Evolutionary conservation across 164 flowering plant species (phyloP), one percentile per base, ranked within the genome.

Genomic region (Protea cynaroides): DNA sequence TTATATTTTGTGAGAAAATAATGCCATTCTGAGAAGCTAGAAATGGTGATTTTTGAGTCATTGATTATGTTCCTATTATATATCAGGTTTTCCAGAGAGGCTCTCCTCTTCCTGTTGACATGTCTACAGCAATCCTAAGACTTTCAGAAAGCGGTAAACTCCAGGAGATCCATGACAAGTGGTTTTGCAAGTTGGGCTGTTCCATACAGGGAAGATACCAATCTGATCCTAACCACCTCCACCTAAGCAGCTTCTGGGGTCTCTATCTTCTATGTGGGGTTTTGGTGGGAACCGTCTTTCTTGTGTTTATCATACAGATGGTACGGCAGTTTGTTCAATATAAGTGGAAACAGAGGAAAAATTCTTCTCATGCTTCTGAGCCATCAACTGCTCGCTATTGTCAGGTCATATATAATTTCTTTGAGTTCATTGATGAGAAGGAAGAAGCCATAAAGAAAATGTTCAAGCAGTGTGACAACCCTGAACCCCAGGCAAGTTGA

Each of bases 361-460:
- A 60, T 15, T 17, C 63, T 52, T 53, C 76, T 44, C 61, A 78
- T 23, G 68, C 73, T 14, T 37, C 80, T 2, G 56, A 10, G 11
- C 36, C 78, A 36, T 69, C 79, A 3, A 64, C 36, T 25, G 63
- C 69, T 17, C 62, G 47, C 18, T 80, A 78, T 62, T 76, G 80
- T 65, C 72, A 80, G 29, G 64, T 66, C 56, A 25, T 84, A 2
- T 67, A 57, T 29, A 71, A 69, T 75, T 88, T 86, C 54, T 75
- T 84, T 29, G 75, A 84, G 64, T 89, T 89, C 72, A 68, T 89
- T 22, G 90, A 86, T 61, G 79, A 85, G 80, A 89, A 83, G 65
- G 92, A 89, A 75, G 92, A 82, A 64, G 86, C 84, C 17, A 78
- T 84, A 72, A 86, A 85, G 77, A 79, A 66, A 47, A 63, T 79